Evolutionary conservation across 2,329 filamentous ascomycete species (phyloP).

Genomic region (Fusarium staphyleae): DNA sequence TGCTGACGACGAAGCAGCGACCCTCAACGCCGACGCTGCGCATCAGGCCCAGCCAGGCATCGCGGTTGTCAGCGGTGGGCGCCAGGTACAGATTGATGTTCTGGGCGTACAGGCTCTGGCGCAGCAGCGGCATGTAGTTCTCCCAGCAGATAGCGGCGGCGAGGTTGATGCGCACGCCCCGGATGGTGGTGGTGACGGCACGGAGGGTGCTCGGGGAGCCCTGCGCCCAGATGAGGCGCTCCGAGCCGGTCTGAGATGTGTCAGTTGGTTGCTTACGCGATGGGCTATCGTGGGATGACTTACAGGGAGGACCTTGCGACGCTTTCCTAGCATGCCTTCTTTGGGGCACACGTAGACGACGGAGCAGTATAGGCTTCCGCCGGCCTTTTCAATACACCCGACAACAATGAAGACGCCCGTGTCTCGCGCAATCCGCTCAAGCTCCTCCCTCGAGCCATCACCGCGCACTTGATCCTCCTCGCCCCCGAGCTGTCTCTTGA

Average conservation of each 20-base stretch:
- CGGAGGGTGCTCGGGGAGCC: constrained; percentile 79
- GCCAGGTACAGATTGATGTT: constrained; percentile 93
- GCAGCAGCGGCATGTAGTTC: constrained; percentile 90
- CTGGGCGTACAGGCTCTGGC: constrained; percentile 84
- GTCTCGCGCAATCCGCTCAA: constrained; percentile 78
- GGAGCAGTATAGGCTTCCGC: constrained; percentile 83
- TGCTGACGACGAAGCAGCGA: constrained; percentile 82
- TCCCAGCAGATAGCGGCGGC: constrained; percentile 96
- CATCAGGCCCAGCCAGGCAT: constrained; percentile 85
- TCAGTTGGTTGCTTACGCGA: background rate
- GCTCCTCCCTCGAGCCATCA: constrained; percentile 74
- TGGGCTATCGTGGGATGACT: constrained; percentile 41
- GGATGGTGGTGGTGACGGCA: constrained; percentile 80
- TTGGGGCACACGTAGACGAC: constrained; percentile 82
- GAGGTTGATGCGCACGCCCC: constrained; percentile 79
- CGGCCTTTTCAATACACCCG: constrained; percentile 80
- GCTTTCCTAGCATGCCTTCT: constrained; percentile 78
- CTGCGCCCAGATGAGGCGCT: constrained; percentile 89
- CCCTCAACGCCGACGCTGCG: constrained; percentile 82
- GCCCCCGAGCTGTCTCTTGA: constrained; percentile 61
- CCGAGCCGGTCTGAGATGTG: constrained; percentile 69
- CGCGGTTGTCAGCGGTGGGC: constrained; percentile 84
- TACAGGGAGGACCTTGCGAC: constrained; percentile 90
- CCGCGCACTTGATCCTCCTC: constrained; percentile 49
- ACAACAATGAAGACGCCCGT: constrained; percentile 84